These are phyloP conservation scores for Cordia subcordata DNA, from an alignment of 257 asterid genomes.

Conservation along the genomic window DNA sequence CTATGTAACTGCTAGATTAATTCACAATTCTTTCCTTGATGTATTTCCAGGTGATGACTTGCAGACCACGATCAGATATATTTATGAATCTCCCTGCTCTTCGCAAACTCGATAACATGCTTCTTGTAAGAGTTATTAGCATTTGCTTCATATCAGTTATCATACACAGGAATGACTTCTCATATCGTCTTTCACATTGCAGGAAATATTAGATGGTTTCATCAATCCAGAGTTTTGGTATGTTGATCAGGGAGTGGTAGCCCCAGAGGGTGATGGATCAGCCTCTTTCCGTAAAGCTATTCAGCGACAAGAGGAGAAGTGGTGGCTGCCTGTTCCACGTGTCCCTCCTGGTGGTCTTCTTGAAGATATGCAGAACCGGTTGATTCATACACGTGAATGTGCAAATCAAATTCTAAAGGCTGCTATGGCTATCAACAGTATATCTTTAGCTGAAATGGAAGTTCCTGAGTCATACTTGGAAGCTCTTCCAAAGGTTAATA, in stretches of 20 bases:
- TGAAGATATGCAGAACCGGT: slow-evolving; percentile 48
- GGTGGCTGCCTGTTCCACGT: slow-evolving; percentile 99
- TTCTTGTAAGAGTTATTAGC: slow-evolving; percentile 55
- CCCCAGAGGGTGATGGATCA: slow-evolving; percentile 66
- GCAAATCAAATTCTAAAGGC: slow-evolving; percentile 91
- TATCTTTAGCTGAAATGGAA: slow-evolving; percentile 85
- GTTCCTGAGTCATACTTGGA: slow-evolving; percentile 83
- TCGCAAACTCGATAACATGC: slow-evolving; percentile 84
- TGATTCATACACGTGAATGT: slow-evolving; percentile 70
- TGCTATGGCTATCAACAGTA: slow-evolving; percentile 68
- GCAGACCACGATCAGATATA: slow-evolving; percentile 71
- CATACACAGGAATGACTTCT: slow-evolving; percentile 1
- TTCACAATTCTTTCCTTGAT: slow-evolving; percentile 1
- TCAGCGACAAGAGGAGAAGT: slow-evolving; percentile 80
- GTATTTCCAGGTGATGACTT: slow-evolving; percentile 67
- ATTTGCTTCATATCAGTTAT: neutral
- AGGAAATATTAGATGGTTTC: slow-evolving; percentile 82
- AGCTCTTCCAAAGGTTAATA: slow-evolving; percentile 79
- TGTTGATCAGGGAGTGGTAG: slow-evolving; percentile 71
- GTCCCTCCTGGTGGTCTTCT: slow-evolving; percentile 78
- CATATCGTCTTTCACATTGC: slow-evolving; percentile 4
- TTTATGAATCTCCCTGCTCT: slow-evolving; percentile 87
- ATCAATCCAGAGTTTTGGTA: slow-evolving; percentile 72
- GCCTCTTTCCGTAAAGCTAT: slow-evolving; percentile 50
- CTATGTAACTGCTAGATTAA: neutral